These are phyloP conservation scores for Mycothermus thermophilus DNA, from an alignment of 495 filamentous ascomycete species.

Conservation along the genomic window DNA sequence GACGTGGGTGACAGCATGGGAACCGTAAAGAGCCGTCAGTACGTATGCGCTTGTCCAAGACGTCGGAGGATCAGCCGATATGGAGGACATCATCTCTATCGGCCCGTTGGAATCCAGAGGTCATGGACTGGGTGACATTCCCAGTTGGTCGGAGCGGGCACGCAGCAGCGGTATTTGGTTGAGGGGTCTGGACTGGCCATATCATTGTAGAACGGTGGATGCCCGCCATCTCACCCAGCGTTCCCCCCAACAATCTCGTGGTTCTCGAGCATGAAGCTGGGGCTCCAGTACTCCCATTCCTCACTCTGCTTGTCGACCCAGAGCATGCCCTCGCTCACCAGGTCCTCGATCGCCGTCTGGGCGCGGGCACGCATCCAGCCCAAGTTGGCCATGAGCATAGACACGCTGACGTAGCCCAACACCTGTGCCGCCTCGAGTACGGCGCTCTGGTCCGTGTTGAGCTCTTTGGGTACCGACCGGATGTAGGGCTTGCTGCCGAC, in stretches of 20 bases:
- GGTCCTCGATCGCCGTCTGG: constrained; percentile 76
- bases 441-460: constrained; percentile 85
- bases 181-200: no score
- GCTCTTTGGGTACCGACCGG: constrained; percentile 84
- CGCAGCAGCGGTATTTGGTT: no score
- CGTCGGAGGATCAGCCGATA: no score
- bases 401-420: constrained; percentile 75
- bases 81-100: no score
- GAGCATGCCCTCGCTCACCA: constrained; percentile 80
- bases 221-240: no score
- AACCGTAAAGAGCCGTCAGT: no score
- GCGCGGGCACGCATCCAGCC: constrained; percentile 74
- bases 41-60: no score
- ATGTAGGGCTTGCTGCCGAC: constrained; percentile 81
- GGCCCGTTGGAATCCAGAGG: no score
- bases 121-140: no score
- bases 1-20: no score
- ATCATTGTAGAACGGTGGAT: no score
- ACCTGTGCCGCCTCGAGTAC: constrained; percentile 80
- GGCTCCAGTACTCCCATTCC: constrained; percentile 95
- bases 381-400: constrained; percentile 86
- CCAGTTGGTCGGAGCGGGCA: no score
- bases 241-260: constrained; percentile 4
- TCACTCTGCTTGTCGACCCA: constrained; percentile 82
- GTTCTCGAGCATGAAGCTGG: constrained; percentile 41